These are phyloP conservation scores for Apiosordaria backusii DNA, from an alignment of 495 filamentous ascomycete genomes.

Conservation along the genomic window DNA sequence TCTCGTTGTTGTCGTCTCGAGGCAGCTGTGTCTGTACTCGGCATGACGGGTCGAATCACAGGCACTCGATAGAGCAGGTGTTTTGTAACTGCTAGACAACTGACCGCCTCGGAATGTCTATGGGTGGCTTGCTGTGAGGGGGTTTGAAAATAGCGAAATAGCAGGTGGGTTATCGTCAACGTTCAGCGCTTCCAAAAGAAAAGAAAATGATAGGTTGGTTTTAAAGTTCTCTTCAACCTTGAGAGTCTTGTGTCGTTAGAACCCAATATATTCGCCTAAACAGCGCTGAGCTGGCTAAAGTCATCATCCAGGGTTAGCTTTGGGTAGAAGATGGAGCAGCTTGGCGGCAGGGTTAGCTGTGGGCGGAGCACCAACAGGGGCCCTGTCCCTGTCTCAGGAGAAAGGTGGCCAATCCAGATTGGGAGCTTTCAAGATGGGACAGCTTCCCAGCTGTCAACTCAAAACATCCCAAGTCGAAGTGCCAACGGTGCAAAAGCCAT, in stretches of 20 bases:
- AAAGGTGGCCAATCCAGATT: conserved; percentile 23
- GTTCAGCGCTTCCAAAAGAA: background rate
- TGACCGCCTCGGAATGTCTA: background rate
- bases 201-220: background rate
- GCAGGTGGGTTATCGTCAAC: background rate
- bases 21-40: background rate
- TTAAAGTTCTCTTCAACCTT: background rate
- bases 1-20: background rate
- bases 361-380: background rate
- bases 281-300: background rate
- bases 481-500: background rate
- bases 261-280: background rate
- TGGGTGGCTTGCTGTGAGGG: background rate
- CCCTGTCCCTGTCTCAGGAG: conserved; percentile 16
- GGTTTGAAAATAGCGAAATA: background rate
- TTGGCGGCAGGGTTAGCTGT: background rate
- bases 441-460: background rate
- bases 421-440: background rate
- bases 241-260: background rate
- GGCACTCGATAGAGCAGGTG: background rate
- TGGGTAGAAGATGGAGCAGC: background rate
- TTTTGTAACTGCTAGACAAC: too few relatives aligned
- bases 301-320: background rate
- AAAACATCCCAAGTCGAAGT: background rate
- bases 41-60: background rate